These are phyloP conservation scores for Cercospora sesami DNA, from an alignment of 2,329 filamentous ascomycete genomes.

Conservation along the genomic window DNA sequence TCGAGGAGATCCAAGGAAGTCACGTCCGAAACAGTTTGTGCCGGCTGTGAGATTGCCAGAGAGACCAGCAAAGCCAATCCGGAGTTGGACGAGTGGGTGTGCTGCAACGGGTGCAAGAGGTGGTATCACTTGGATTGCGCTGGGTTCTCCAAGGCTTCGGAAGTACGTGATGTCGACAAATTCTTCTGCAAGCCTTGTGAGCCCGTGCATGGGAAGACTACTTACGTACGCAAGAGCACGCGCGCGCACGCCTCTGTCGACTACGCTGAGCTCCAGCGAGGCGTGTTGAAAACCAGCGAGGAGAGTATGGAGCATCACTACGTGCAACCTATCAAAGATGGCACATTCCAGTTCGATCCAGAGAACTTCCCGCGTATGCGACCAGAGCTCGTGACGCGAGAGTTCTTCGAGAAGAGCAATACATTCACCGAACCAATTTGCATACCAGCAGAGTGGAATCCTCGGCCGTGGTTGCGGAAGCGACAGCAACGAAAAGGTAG, in stretches of 20 bases:
- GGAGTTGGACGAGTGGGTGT: slow-evolving; percentile 64
- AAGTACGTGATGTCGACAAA: slow-evolving; percentile 67
- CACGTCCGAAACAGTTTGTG: slow-evolving; percentile 52
- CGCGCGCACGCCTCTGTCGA: slow-evolving; percentile 66
- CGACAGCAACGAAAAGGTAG: slow-evolving; percentile 11
- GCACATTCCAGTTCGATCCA: slow-evolving; percentile 59
- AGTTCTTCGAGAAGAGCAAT: slow-evolving; percentile 62
- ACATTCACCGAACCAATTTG: slow-evolving; percentile 68
- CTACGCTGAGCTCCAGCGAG: slow-evolving; percentile 67
- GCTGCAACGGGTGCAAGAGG: slow-evolving; percentile 66
- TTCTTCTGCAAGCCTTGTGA: slow-evolving; percentile 64
- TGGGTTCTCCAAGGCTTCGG: slow-evolving; percentile 63
- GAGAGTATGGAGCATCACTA: slow-evolving; percentile 68
- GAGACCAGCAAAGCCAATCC: slow-evolving; percentile 48
- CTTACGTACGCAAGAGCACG: slow-evolving; percentile 65
- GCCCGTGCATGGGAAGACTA: slow-evolving; percentile 62
- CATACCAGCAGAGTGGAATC: slow-evolving; percentile 63
- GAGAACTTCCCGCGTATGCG: slow-evolving; percentile 65
- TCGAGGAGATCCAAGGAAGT: slow-evolving; percentile 28
- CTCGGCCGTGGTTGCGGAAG: slow-evolving; percentile 47
- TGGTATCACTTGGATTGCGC: slow-evolving; percentile 70
- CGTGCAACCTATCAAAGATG: slow-evolving; percentile 66
- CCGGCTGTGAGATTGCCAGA: slow-evolving; percentile 57
- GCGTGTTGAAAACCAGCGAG: slow-evolving; percentile 64
- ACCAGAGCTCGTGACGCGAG: slow-evolving; percentile 62